Conservation (phyloP, 176 grass and related monocot species). For the Cenchrus purpureus region DNA sequence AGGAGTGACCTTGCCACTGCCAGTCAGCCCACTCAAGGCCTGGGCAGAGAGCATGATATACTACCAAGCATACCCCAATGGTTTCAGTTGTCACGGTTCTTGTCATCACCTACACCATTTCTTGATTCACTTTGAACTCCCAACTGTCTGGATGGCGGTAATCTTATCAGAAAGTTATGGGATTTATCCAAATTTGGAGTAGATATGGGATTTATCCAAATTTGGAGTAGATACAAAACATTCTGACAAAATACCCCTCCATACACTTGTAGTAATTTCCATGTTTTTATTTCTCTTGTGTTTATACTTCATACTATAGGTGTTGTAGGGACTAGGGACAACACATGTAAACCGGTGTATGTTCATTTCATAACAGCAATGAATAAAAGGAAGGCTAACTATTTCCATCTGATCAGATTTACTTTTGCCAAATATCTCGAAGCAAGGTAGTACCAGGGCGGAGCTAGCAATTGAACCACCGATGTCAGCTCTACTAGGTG, state of each 20-base stretch:
- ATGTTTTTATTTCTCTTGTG: background rate
- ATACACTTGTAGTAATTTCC: background rate
- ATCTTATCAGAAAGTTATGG: background rate
- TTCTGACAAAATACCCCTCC: background rate
- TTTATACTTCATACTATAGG: background rate
- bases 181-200: constrained; percentile 1
- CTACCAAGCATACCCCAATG: background rate
- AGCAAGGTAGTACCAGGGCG: no score
- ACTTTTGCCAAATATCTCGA: background rate
- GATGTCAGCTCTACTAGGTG: no score
- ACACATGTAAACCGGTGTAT: background rate
- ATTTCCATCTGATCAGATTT: background rate
- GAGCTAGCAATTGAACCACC: no score
- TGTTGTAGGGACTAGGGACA: background rate
- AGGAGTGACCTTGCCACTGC: constrained; percentile 50
- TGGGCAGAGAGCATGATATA: constrained; percentile 4
- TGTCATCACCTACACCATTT: constrained; percentile 29
- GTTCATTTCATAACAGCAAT: background rate
- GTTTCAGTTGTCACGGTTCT: constrained; percentile 6
- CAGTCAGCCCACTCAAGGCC: background rate
- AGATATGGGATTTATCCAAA: background rate
- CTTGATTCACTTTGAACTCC: constrained; percentile 41
- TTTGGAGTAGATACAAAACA: background rate
- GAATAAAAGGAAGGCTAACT: background rate
- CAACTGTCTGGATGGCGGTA: background rate